phyloP scores from a whole-genome alignment of 2,329 filamentous ascomycete species.

The Ceratocystis eucalypticola region DNA sequence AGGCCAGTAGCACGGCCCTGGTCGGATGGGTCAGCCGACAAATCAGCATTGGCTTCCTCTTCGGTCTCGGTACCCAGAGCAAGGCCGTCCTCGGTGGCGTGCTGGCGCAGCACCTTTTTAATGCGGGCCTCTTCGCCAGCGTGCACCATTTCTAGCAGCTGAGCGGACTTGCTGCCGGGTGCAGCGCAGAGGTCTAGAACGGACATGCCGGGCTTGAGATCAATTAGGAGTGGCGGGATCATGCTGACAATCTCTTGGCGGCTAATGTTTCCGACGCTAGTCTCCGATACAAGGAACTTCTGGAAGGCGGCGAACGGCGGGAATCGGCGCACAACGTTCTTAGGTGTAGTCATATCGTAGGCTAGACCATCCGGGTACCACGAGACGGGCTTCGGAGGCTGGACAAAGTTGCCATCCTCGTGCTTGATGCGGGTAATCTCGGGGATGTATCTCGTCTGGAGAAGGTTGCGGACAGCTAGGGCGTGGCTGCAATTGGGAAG shows the following conservation, averaged over 20 bases:
- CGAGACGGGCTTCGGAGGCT: conserved; percentile 64
- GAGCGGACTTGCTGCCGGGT: conserved; percentile 90
- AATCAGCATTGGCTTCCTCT: conserved; percentile 36
- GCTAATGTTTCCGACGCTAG: conserved; percentile 91
- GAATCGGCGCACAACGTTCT: conserved; percentile 88
- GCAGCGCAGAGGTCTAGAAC: conserved; percentile 94
- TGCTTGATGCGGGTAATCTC: conserved; percentile 74
- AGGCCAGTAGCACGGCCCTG: conserved; percentile 81
- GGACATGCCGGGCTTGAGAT: conserved; percentile 79
- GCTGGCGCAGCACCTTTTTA: conserved; percentile 51
- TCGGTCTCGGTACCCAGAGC: conserved; percentile 37
- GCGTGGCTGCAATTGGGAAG: conserved; percentile 50
- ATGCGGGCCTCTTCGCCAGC: conserved; percentile 81
- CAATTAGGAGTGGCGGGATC: conserved; percentile 91
- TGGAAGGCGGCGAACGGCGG: conserved; percentile 91
- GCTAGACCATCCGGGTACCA: conserved; percentile 95
- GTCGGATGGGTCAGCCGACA: conserved; percentile 51
- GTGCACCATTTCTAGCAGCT: conserved; percentile 89
- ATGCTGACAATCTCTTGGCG: conserved; percentile 97
- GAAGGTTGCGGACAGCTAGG: conserved; percentile 75
- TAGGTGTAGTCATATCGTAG: conserved; percentile 96
- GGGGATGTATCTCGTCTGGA: conserved; percentile 80
- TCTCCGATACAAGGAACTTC: conserved; percentile 95
- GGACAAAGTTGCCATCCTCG: conserved; percentile 67
- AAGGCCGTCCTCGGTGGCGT: conserved; percentile 47